Base-by-base conservation (phyloP, 1,139 yeast species). In the Suhomyces yuchorum region DNA sequence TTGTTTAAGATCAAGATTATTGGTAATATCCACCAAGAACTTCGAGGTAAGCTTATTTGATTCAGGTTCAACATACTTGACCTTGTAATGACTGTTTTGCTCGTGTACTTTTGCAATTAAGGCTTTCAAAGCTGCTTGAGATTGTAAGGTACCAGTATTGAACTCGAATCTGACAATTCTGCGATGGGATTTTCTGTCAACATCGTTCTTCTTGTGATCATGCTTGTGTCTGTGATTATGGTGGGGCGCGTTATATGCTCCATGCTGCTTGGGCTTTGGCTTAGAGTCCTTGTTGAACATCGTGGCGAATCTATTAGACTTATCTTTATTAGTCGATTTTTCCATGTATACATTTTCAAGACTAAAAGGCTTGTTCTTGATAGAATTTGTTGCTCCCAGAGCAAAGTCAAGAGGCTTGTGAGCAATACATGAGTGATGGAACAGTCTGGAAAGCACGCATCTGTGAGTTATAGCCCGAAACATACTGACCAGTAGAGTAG, bases 61-160 rank as follows among this genome's bases (percentile, higher is more conserved):
- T 7, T 52, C 57, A 0, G 66, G 63, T 39, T 66, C 59, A 8
- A 72, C 61, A 40, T 53, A 63, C 40, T 63, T 62, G 8, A 74
- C 75, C 33, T 54, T 53, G 45, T 60, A 67, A 33, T 56, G 56
- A 3, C 66, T 56, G 43, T 61, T 60, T 3, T 44, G 37, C 7
- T 49, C 51, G 28, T 63, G 58, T 1, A 73, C 67, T 42, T 62
- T 60, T n/a, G 61, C 48, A 14, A 75, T 66, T 20, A 72, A 46
- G 9, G 62, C 56, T 45, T 62, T 62, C 12, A 73, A 49, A 1
- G 78, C 78, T 30, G 56, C 54, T 51, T 66, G 66, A 1, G 65
- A 61, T 43, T 57, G 61, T 14, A 55, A 52, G 3, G 65, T 57
- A 5, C 66, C 66, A 1, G 63, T 51, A 8, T 43, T 48, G 46